Percentiles rank a stretch among this genome's conserved stretches.
phyloP scores from a whole-genome alignment of 1,284 basidiomycete genomes.

The Fomitopsis pinicola region DNA sequence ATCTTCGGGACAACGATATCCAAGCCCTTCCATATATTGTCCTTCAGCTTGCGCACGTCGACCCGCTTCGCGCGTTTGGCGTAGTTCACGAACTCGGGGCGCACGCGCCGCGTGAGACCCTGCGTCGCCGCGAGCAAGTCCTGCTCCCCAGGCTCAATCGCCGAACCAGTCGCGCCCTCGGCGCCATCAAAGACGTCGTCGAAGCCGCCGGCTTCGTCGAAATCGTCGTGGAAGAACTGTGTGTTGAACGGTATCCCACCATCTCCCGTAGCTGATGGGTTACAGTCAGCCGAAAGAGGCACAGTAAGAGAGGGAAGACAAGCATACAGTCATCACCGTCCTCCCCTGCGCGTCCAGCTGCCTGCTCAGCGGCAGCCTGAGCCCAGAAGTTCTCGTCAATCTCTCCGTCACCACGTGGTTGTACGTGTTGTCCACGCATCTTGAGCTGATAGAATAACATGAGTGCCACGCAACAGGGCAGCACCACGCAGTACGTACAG shows the following conservation, averaged over 20 bases:
- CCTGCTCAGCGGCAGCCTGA: constrained; percentile 81
- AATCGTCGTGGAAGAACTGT: constrained; percentile 96
- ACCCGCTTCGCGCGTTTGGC: constrained; percentile 96
- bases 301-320: neutral
- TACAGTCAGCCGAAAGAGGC: neutral
- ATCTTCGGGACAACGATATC: constrained; percentile 53
- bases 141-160: constrained; percentile 69
- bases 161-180: constrained; percentile 38
- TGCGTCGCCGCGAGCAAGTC: constrained; percentile 83
- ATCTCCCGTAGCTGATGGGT: constrained; percentile 31
- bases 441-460: constrained; percentile 49
- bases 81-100: constrained; percentile 91
- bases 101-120: constrained; percentile 73
- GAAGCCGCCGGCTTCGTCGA: constrained; percentile 76
- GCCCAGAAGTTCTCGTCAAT: constrained; percentile 97
- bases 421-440: constrained; percentile 69
- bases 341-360: constrained; percentile 48
- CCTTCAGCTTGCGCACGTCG: constrained; percentile 95
- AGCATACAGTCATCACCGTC: constrained; percentile 62
- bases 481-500: constrained; percentile 45
- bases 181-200: constrained; percentile 67
- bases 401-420: constrained; percentile 67
- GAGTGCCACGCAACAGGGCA: neutral
- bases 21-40: constrained; percentile 95
- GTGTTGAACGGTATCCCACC: constrained; percentile 82